A percentile compares a stretch with the other conserved stretches of the same genome.
phyloP scores from a whole-genome alignment of 2,329 filamentous ascomycete species.

The Alternaria incomplexa region DNA sequence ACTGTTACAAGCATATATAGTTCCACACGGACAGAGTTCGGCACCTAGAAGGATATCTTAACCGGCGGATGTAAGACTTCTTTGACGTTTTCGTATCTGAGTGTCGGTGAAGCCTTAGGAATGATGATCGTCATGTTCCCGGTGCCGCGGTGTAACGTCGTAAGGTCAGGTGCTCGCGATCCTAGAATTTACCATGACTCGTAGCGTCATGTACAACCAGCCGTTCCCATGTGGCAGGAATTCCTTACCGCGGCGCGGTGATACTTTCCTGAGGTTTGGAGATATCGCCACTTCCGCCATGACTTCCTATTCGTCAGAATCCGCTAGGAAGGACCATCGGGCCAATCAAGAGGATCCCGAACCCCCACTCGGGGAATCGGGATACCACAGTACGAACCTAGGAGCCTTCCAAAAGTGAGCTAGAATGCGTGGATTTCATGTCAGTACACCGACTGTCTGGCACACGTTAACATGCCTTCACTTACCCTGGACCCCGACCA shows the following conservation, averaged over 20 bases:
- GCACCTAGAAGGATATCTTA: not conserved
- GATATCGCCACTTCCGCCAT: not conserved
- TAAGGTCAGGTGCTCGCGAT: not conserved
- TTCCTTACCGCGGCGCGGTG: not conserved
- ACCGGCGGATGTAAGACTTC: not conserved
- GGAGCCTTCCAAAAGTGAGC: not conserved
- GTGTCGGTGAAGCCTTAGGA: not conserved
- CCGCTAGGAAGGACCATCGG: not conserved
- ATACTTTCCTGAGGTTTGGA: not conserved
- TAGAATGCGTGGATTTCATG: not conserved
- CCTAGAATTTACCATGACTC: not conserved
- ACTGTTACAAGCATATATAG: not conserved
- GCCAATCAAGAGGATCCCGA: not conserved
- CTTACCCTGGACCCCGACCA: not conserved
- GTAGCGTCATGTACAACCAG: not conserved
- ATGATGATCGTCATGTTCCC: not conserved
- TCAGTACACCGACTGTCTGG: not conserved
- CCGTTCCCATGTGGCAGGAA: not conserved
- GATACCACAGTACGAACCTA: not conserved
- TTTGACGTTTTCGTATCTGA: not conserved
- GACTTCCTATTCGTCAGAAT: not conserved
- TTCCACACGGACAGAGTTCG: not conserved
- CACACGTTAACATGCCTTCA: not conserved
- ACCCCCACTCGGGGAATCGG: not conserved
- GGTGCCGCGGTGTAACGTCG: not conserved